Evolutionary conservation across 768 basidiomycete species (phyloP), one percentile per base, ranked within the genome.

Genomic region (Mycena vitilis): DNA sequence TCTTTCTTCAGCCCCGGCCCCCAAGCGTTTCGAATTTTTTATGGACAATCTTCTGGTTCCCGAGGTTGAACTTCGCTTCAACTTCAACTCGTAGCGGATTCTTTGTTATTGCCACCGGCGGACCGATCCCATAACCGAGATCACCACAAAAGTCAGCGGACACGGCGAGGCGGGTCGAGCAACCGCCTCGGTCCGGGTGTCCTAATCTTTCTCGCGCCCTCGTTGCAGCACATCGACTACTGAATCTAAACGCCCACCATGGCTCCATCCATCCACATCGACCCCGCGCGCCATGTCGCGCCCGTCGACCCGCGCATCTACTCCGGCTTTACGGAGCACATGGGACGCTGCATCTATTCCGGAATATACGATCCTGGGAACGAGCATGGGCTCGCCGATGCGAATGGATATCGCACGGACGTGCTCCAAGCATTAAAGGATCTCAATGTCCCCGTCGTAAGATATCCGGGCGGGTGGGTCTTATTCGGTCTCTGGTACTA

Each of bases 271-370:
- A 82, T 87, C 65, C 79, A 77, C 63, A 80, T 87, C 68, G 81
- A 86, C 73, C 80, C 83, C 0, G 77, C 78, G 0, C 78, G 81
- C 34, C 70, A 81, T 60, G 79, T 84, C 60, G 82, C 83, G 68
- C 78, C 80, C 15, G 81, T 83, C 30, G 84, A 84, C 71, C 81
- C 84, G 23, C 81, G 83, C 22, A 85, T 89, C 72, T 89, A 87
- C 74, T 86, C 86, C 34, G 88, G 88, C 2, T 90, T 89, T 76
- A 85, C 88, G 11, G 89, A 89, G 73, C 87, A 89, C 69, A 84
- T 89, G 77, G 89, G 86, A 0, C 75, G 85, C 52, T 87, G 86
- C 75, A 87, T 87, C 65, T 86, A 87, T 63, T 84, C 84, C 34
- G 86, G 86, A 6, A 75, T 87, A 42, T 83, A 81, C 75, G 79